Evolutionary conservation across 2,329 filamentous ascomycete species (phyloP).

Genomic region (Aspergillus ochraceoroseus): DNA sequence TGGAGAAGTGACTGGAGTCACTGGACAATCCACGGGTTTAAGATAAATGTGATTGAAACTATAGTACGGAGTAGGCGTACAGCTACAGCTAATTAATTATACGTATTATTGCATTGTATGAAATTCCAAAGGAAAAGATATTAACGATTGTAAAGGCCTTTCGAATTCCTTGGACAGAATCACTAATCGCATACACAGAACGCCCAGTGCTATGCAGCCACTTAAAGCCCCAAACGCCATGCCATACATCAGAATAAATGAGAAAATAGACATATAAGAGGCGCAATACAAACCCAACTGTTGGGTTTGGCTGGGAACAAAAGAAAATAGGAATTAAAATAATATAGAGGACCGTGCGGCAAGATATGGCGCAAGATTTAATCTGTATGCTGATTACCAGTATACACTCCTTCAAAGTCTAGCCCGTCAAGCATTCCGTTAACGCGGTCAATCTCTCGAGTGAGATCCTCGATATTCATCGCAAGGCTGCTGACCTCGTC

Average conservation of each 20-base stretch:
- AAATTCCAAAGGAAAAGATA: too few species aligned
- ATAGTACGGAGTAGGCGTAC: too few species aligned
- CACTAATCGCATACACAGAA: slow-evolving; percentile 1
- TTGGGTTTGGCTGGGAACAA: too few species aligned
- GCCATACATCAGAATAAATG: background rate
- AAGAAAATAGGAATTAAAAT: too few species aligned
- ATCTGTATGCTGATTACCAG: slow-evolving; percentile 18
- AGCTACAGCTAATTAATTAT: too few species aligned
- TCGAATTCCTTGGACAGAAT: background rate
- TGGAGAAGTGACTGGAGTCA: too few species aligned
- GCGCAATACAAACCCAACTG: too few species aligned
- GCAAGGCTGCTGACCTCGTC: slow-evolving; percentile 79
- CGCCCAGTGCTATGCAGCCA: slow-evolving; percentile 4
- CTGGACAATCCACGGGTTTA: too few species aligned
- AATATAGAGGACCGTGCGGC: background rate
- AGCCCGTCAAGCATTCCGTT: slow-evolving; percentile 62
- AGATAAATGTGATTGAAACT: too few species aligned
- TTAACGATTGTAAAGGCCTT: background rate
- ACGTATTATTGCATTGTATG: too few species aligned
- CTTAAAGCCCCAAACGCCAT: background rate
- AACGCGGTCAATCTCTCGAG: slow-evolving; percentile 66
- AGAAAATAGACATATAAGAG: too few species aligned
- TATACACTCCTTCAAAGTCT: slow-evolving; percentile 56
- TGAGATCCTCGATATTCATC: slow-evolving; percentile 76
- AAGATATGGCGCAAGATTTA: background rate